Evolutionary conservation across 2,329 filamentous ascomycete genomes (phyloP), one percentile per base, ranked within the genome.

Genomic region (Colletotrichum eleusines): DNA sequence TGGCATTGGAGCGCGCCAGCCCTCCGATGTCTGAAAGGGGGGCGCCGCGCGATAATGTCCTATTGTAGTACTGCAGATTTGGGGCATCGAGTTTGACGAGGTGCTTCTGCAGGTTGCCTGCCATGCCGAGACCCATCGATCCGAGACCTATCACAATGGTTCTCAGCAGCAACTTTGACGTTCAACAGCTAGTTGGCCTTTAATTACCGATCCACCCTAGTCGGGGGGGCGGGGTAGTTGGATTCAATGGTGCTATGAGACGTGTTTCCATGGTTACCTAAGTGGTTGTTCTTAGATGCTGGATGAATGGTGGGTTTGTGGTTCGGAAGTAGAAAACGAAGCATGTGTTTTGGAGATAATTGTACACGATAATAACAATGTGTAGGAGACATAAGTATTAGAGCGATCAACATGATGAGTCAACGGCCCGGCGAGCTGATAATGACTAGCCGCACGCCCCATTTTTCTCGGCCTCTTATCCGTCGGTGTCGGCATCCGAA

Each of bases 111-210:
- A 87, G 77, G 67, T 87, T 87, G 8, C 76, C 77, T 1, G 85
- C 83, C 86, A 88, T 88, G 1, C 76, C 78, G 0, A 81, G 76
- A 1, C 86, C 86, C 85, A 87, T 87, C 0, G 84, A 87, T 1
- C 86, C 85, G 0, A 87, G 80, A 5, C 85, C 85, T 75, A 14
- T 14, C 2, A 26, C n/a, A n/a, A n/a, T 0, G 9, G 2, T 26
- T 7, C 14, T 68, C 23, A 26, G 58, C 8, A 35, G 20, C 5
- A 23, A 20, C 14, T 3, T 11, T 1, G 16, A n/a, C 31, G 1
- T 8, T 40, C 8, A 6, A 61, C 9, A 6, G 12, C 16, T 28
- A 14, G 33, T 9, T 46, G 20, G 3, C 16, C 3, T 35, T 23
- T n/a, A n/a, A n/a, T n/a, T 54, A 66, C 71, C 71, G 26, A 73